Evolutionary conservation across 192 early-diverging fungal genomes (phyloP), one percentile per base, ranked within the genome.

Genomic region (Backusella tuberculispora): DNA sequence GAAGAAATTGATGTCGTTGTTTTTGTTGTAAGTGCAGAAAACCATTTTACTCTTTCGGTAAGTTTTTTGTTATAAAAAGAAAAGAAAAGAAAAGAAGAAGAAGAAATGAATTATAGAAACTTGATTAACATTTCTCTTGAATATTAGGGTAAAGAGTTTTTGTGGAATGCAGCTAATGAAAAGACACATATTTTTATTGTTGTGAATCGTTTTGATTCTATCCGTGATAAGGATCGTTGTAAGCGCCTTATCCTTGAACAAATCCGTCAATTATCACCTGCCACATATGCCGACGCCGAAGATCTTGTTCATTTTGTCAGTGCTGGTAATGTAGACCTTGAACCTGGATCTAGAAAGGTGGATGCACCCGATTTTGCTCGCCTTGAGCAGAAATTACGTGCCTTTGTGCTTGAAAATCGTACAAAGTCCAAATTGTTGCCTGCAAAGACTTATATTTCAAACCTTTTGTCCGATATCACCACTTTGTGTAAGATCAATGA

Each of bases 1-100:
- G 95, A 98, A 80, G 96, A 97, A 79, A 99, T 99, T 80, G 98
- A 99, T 79, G 98, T 98, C 15, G 93, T 99, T 72, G 94, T 99
- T 3, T 99, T 99, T 89, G 95, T 99, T 21, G 98, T 99, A 67
- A 96, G 96, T 81, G 96, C 98, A 13, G 98, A 98, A 82, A 99
- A 99, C 81, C 98, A 99, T 83, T 98, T 99, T 80, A 99, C 98
- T 4, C 88, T 99, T 45, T 98, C 96, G 42, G 93, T 92, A 85
- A 86, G 88, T 84, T 26, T 29, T 48, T 43, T 15, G 6, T 37
- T 40, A 46, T 73, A 29, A 0, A 13, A n/a, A 40, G 37, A 12
- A 60, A 10, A 26, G 21, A n/a, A n/a, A n/a, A n/a, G n/a, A n/a
- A n/a, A n/a, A n/a, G n/a, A n/a, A n/a, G n/a, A n/a, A n/a, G n/a